phyloP scores from a whole-genome alignment of 208 protist species.

The Trypanosoma avium region DNA sequence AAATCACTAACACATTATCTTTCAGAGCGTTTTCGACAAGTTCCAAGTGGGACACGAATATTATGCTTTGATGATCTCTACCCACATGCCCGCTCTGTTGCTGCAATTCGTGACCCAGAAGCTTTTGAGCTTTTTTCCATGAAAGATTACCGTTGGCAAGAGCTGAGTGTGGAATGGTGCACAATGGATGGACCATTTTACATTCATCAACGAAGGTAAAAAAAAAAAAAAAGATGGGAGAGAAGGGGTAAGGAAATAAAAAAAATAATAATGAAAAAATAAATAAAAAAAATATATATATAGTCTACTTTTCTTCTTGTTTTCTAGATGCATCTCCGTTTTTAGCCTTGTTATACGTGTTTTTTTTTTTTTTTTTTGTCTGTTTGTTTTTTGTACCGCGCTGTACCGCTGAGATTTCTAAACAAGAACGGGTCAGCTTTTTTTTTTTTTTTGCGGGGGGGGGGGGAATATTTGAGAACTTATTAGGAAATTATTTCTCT shows the following conservation, averaged over 20 bases:
- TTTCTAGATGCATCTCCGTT: too few species aligned
- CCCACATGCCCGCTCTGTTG: conserved; percentile 48
- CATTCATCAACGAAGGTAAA: conserved; percentile 49
- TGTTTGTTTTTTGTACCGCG: conserved; percentile 9
- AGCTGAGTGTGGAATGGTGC: conserved; percentile 67
- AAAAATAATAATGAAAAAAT: too few species aligned
- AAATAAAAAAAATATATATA: not conserved
- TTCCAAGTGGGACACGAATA: conserved; percentile 46
- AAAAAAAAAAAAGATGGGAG: not conserved
- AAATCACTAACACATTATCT: conserved; percentile 65
- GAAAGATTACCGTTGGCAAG: conserved; percentile 66
- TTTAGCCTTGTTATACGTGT: not conserved
- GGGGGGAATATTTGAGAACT: too few species aligned
- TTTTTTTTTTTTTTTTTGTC: not conserved
- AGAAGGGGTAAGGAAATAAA: not conserved
- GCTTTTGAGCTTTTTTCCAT: conserved; percentile 65
- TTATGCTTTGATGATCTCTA: conserved; percentile 77
- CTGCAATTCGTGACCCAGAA: conserved; percentile 53
- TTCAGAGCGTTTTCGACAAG: conserved; percentile 40
- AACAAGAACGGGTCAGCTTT: not conserved
- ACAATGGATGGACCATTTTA: conserved; percentile 54
- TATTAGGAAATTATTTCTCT: too few species aligned
- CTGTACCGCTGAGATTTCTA: conserved; percentile 6
- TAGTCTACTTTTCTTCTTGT: conserved; percentile 12
- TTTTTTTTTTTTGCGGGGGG: too few species aligned